Percentiles rank a stretch among this genome's conserved stretches.
Conservation (phyloP, 2,329 filamentous ascomycete species). For the Calonectria hongkongensis region DNA sequence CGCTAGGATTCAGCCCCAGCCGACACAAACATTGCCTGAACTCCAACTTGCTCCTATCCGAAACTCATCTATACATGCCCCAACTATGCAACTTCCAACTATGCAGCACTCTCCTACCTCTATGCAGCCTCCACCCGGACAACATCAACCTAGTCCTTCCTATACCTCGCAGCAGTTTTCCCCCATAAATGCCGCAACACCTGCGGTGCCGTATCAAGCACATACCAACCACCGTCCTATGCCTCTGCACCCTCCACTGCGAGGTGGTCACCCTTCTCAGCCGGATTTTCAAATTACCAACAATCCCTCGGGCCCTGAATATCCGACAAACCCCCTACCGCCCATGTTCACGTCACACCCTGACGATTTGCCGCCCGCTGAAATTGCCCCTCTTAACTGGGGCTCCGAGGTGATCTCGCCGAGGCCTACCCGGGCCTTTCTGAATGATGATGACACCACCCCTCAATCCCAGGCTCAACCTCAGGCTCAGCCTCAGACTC, state of each 20-base stretch:
- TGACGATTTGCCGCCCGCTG: conserved; percentile 24
- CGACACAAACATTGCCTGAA: neutral
- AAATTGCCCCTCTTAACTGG: conserved; percentile 20
- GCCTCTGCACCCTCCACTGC: conserved; percentile 8
- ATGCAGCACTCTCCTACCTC: neutral
- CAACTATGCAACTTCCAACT: neutral
- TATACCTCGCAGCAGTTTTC: neutral
- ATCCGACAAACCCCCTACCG: conserved; percentile 13
- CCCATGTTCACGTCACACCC: conserved; percentile 7
- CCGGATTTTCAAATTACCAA: conserved; percentile 13
- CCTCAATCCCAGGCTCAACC: neutral
- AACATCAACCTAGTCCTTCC: neutral
- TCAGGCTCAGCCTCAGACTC: neutral
- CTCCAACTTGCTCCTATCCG: conserved; percentile 9
- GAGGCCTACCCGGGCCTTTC: neutral
- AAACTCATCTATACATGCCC: neutral
- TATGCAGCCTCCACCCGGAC: neutral
- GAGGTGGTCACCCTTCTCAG: neutral
- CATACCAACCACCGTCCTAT: neutral
- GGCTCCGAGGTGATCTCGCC: conserved; percentile 7
- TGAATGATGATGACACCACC: neutral
- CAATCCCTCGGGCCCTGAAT: conserved; percentile 17
- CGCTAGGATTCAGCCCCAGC: neutral
- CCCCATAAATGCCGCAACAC: neutral
- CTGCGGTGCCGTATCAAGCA: neutral